These are phyloP conservation scores for Eucalyptus fibrosa DNA, from an alignment of 345 rosid genomes.

Conservation along the genomic window DNA sequence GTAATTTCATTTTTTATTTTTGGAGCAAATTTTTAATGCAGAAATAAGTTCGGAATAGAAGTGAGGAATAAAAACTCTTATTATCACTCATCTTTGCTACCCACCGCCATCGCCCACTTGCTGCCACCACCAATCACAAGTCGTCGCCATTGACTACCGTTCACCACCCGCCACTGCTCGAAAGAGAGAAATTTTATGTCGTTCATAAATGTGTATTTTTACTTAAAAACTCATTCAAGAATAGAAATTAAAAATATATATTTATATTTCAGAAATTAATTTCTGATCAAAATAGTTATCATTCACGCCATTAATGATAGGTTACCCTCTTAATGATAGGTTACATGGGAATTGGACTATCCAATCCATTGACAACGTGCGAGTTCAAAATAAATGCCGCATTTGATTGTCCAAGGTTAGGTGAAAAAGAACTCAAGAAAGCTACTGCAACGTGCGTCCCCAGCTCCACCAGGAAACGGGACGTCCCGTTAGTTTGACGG, in stretches of 20 bases:
- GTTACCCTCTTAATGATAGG: too few species aligned
- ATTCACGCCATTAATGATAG: accelerated
- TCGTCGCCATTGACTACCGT: accelerated
- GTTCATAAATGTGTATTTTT: too few species aligned
- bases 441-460: neutral
- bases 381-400: too few species aligned
- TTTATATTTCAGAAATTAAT: too few species aligned
- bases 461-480: neutral
- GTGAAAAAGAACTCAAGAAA: too few species aligned
- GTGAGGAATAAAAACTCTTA: too few species aligned
- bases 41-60: accelerated
- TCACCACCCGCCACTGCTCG: accelerated
- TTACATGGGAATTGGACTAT: neutral
- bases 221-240: too few species aligned
- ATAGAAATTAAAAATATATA: too few species aligned
- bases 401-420: too few species aligned
- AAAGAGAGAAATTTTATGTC: too few species aligned
- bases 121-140: accelerated
- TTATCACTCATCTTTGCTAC: too few species aligned
- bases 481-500: neutral
- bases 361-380: neutral
- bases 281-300: accelerated
- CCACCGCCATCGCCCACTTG: accelerated
- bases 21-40: accelerated
- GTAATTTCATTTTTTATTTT: too few species aligned